phyloP scores from a whole-genome alignment of 148 eudicot genomes.

The Vaccinium macrocarpon region DNA sequence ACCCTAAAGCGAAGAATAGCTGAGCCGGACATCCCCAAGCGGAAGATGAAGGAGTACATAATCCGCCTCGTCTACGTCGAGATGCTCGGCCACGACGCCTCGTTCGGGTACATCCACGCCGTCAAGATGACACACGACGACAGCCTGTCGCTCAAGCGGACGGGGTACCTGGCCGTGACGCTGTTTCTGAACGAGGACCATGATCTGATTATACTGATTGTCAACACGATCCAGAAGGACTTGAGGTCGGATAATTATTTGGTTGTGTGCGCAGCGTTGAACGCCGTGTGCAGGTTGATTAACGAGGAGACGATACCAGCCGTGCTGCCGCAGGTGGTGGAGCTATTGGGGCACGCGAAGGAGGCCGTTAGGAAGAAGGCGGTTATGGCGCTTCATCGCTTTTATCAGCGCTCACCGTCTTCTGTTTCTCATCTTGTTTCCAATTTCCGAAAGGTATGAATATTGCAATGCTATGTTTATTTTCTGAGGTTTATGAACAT shows the following conservation, averaged over 20 bases:
- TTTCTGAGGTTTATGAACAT: neutral
- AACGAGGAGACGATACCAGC: conserved; percentile 98
- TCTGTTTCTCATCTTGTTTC: conserved; percentile 73
- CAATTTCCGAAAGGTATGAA: conserved; percentile 73
- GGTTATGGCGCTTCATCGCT: conserved; percentile 94
- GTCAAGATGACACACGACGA: conserved; percentile 97
- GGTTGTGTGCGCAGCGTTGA: conserved; percentile 90
- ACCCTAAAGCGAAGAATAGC: conserved; percentile 59
- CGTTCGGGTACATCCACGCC: conserved; percentile 88
- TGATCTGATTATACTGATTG: conserved; percentile 85
- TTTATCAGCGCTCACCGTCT: conserved; percentile 74
- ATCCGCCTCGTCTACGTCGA: conserved; percentile 78
- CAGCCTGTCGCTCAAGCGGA: conserved; percentile 51
- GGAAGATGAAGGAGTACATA: conserved; percentile 85
- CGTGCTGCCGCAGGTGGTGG: conserved; percentile 87
- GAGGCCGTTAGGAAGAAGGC: conserved; percentile 98
- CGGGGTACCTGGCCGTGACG: conserved; percentile 92
- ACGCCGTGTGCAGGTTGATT: conserved; percentile 81
- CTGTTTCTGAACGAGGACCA: conserved; percentile 87
- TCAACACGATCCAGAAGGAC: conserved; percentile 97
- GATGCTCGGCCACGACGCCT: conserved; percentile 93
- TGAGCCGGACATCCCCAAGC: conserved; percentile 73
- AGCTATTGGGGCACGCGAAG: conserved; percentile 68
- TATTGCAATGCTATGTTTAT: neutral
- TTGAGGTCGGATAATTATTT: conserved; percentile 83